Base-by-base conservation (phyloP, 208 protist species). In the Spongospora subterranea region DNA sequence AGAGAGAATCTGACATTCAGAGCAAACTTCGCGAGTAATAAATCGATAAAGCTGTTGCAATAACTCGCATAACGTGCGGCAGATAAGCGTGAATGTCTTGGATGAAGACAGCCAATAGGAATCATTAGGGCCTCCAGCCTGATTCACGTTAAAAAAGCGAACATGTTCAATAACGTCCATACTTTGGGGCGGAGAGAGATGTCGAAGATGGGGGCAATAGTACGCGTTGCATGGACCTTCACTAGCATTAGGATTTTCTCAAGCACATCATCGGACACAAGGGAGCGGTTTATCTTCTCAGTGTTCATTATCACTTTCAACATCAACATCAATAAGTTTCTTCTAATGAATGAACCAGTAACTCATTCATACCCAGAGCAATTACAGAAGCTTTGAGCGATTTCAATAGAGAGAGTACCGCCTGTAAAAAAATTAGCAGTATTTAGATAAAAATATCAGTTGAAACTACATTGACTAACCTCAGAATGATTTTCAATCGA, bases 161-260 rank as follows among this genome's bases (percentile, higher is more conserved):
- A 6, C 24, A 29, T 60, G 50, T 60, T 29, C 13, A 6, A 60
- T 29, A 29, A 29, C 50, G 24, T 60, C 13, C 50, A 6, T 24
- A 60, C 50, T 60, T 60, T 60, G 24, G 50, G 13, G 6, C 50
- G 6, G 50, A 24, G 24, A 60, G 71, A 45, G 6, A 40, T 35
- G 71, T 82, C 71, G n/a, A 82, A 35, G 6, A 82, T 39, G n/a
- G 71, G 71, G 71, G n/a, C 71, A 82, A 82, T 43, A 6, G 71
- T 82, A 40, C 71, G 71, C 71, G 71, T 40, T 35, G 40, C 13
- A 43, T 82, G 71, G 11, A 82, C 71, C n/a, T 82, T 82, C 71
- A 82, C 17, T n/a, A 82, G 6, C 35, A 35, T 20, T 20, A 82
- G 17, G 13, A n/a, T 82, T n/a, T 82, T 82, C n/a, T 82, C 71